Evolutionary conservation across 2,329 filamentous ascomycete genomes (phyloP).

Genomic region (Claviceps sp.): DNA sequence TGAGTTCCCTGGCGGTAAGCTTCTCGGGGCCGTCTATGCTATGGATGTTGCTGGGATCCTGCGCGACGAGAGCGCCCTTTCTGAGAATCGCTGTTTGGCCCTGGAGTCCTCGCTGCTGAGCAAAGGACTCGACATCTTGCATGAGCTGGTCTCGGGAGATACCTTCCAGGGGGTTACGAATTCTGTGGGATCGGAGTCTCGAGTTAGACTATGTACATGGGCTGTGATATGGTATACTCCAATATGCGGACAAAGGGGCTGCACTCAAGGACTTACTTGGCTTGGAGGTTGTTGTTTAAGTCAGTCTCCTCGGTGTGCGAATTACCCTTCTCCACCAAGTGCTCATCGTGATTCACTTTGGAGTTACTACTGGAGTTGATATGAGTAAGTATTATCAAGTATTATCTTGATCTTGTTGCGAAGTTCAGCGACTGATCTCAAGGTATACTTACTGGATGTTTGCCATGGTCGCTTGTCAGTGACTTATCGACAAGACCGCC

Average conservation of each 20-base stretch:
- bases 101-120: slow-evolving; percentile 41
- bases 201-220: neutral
- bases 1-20: slow-evolving; percentile 42
- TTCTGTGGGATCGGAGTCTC: slow-evolving; percentile 16
- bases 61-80: slow-evolving; percentile 42
- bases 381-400: neutral
- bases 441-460: slow-evolving; percentile 10
- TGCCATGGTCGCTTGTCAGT: slow-evolving; percentile 8
- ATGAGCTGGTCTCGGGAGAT: slow-evolving; percentile 40
- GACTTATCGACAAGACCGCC: neutral
- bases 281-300: slow-evolving; percentile 26
- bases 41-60: slow-evolving; percentile 43
- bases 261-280: slow-evolving; percentile 21
- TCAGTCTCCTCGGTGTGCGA: slow-evolving; percentile 20
- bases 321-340: slow-evolving; percentile 16
- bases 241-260: no score
- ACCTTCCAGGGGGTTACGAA: slow-evolving; percentile 33
- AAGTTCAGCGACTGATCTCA: neutral
- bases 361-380: slow-evolving; percentile 5
- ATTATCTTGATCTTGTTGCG: neutral
- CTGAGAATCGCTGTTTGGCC: slow-evolving; percentile 44
- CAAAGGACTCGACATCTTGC: slow-evolving; percentile 45
- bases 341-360: slow-evolving; percentile 8
- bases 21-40: slow-evolving; percentile 39
- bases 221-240: neutral